Base-by-base conservation (phyloP, 306 rosid genomes). In the Argentina anserina region DNA sequence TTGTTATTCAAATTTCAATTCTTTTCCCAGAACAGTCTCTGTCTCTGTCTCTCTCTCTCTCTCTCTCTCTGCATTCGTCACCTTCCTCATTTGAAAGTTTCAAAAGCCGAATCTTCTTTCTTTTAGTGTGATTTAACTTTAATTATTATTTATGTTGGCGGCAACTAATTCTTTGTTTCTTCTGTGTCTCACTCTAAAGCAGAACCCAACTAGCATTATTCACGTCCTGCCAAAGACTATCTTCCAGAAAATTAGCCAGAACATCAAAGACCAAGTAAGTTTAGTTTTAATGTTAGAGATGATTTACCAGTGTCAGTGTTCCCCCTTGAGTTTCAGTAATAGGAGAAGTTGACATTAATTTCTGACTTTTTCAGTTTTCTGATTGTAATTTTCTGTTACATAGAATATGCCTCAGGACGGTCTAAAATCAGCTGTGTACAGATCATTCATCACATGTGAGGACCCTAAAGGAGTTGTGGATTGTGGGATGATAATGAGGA, bases 391-490 rank as follows among this genome's bases (percentile, higher is more conserved):
- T 84, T 73, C n/a, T 78, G 49, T 71, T 49, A 71, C 82, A 34
- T 34, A 88, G 91, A 88, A 83, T 83, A 89, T 85, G 75, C 83
- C 86, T 72, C 80, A 77, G 71, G 92, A 87, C 82, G 65, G 83
- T 73, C 66, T 77, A 18, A 86, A 62, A 84, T 84, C 81, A 84
- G 83, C 84, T 75, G 86, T 86, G 76, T 94, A 86, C 77, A 91
- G 85, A 78, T 84, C 97, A 55, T 87, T 91, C 81, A 75, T 91
- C 81, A 80, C 91, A 71, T 94, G 99, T 85, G 88, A 89, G 65
- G 93, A 94, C 83, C 97, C 96, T 80, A 89, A 84, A 78, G 99
- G 97, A 28, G 96, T 91, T 42, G 91, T 91, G 53, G 89, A 88
- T 60, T 94, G 97, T 77, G 87, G 85, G 75, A 67, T 81, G 72